Conservation (phyloP, 1,139 yeast species). For the Wickerhamiella pararugosa region DNA sequence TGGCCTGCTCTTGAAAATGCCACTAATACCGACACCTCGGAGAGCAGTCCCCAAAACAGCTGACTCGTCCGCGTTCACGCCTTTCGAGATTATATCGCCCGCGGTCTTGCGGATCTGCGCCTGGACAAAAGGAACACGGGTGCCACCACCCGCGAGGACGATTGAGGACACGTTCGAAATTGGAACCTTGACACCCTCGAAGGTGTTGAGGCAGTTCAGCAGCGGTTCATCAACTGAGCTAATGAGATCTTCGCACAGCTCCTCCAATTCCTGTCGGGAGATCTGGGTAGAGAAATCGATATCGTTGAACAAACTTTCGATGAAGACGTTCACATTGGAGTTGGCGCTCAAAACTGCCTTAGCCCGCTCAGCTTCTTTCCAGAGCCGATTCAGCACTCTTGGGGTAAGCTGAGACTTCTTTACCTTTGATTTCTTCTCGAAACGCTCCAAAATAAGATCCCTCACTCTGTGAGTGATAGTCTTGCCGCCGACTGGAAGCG, state of each 20-base stretch:
- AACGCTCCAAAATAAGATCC: slow-evolving; percentile 42
- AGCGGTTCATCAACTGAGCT: slow-evolving; percentile 36
- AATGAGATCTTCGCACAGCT: slow-evolving; percentile 33
- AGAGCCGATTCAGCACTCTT: slow-evolving; percentile 48
- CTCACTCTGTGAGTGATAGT: slow-evolving; percentile 51
- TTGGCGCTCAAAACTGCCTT: slow-evolving; percentile 80
- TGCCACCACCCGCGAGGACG: slow-evolving; percentile 79
- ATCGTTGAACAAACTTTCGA: slow-evolving; percentile 50
- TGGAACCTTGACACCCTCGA: slow-evolving; percentile 23
- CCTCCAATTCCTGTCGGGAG: slow-evolving; percentile 71
- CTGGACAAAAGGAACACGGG: slow-evolving; percentile 82
- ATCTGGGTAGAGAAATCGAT: slow-evolving; percentile 52
- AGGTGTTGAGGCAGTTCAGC: slow-evolving; percentile 32
- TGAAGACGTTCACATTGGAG: slow-evolving; percentile 51
- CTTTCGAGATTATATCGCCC: slow-evolving; percentile 53
- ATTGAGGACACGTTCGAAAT: slow-evolving; percentile 34
- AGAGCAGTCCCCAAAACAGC: slow-evolving; percentile 81
- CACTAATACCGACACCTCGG: slow-evolving; percentile 54
- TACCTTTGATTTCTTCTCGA: slow-evolving; percentile 28
- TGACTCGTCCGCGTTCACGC: slow-evolving; percentile 92
- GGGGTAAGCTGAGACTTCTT: slow-evolving; percentile 28
- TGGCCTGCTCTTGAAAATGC: slow-evolving; percentile 46
- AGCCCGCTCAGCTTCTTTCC: slow-evolving; percentile 77
- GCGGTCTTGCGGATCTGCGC: slow-evolving; percentile 31
- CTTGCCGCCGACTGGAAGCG: slow-evolving; percentile 64